Evolutionary conservation across 768 basidiomycete genomes (phyloP), one percentile per base, ranked within the genome.

Genomic region (Xerocomellus dryophilus): DNA sequence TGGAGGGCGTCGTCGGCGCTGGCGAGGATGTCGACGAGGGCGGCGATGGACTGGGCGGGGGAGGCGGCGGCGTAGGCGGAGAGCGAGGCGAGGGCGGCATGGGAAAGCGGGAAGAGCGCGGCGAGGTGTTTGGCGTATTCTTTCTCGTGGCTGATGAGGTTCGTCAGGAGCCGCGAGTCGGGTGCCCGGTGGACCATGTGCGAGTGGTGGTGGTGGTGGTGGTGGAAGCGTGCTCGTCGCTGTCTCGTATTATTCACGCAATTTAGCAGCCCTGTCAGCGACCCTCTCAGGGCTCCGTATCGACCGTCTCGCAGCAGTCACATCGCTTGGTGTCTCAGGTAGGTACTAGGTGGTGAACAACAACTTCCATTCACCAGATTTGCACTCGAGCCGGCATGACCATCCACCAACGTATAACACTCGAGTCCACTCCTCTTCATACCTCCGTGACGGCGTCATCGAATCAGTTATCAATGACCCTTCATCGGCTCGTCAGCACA

Each of bases 161-260:
- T 84, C 3, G 76, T 71, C 51, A 92, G 79, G 15, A 93, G 77
- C 20, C 88, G 81, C 34, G 85, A 84, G 74, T 91, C 88, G 10
- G 84, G 74, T n/a, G 81, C 74, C 23, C 86, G 78, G 66, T 88
- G 87, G 45, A 87, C 84, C 87, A 89, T 38, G 36, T n/a, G 15
- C 36, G 36, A 15, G 2, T 4, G 25, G 5, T 31, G 49, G 34
- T 49, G 23, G 2, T 7, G 15, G 11, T 27, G n/a, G 18, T 43
- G 40, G 40, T 43, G n/a, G 35, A 49, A 35, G 43, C 15, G 27
- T 34, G 17, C 12, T 20, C 46, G 46, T 38, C 47, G 11, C n/a
- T 20, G 36, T 25, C 6, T 25, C 25, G 25, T 25, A 1, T 6
- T 32, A 7, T 12, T 23, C 49, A 48, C 25, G 31, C 48, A 4